Percentiles rank a stretch among this genome's conserved stretches.
These are phyloP conservation scores for Lachnellula subtilissima DNA, from an alignment of 2,329 filamentous ascomycete genomes.

Conservation along the genomic window DNA sequence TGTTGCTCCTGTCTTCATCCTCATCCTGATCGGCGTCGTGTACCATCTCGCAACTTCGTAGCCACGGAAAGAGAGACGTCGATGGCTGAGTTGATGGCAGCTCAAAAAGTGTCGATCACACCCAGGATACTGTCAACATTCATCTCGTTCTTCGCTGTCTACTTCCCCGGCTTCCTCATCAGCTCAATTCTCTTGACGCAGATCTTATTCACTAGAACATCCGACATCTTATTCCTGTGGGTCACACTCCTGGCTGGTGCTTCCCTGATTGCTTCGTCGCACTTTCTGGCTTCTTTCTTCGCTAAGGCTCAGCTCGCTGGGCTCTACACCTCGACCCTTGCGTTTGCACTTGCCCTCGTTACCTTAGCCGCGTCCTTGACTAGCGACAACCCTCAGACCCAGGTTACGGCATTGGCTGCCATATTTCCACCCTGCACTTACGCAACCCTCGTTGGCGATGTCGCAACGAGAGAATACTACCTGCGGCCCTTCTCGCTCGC, in stretches of 20 bases:
- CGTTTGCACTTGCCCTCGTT: conserved; percentile 55
- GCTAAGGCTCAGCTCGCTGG: conserved; percentile 59
- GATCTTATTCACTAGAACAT: conserved; percentile 22
- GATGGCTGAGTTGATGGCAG: conserved; percentile 24
- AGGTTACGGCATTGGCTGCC: conserved; percentile 14
- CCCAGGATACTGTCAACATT: conserved; percentile 23
- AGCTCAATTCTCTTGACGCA: conserved; percentile 24
- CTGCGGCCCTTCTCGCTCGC: conserved; percentile 47
- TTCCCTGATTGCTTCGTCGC: conserved; percentile 17
- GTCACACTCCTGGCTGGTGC: conserved; percentile 19
- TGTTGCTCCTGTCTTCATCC: conserved; percentile 22
- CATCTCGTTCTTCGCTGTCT: conserved; percentile 22
- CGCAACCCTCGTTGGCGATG: conserved; percentile 22
- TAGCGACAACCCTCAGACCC: neutral
- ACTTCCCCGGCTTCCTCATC: conserved; percentile 23
- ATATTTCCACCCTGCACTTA: conserved; percentile 23
- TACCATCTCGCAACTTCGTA: conserved; percentile 25
- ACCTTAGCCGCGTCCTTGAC: conserved; percentile 43
- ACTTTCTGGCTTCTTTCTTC: conserved; percentile 57
- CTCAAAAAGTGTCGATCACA: conserved; percentile 22
- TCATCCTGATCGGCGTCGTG: conserved; percentile 25
- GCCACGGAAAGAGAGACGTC: conserved; percentile 23
- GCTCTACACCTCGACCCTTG: conserved; percentile 55
- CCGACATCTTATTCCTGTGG: conserved; percentile 23
- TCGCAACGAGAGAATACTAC: conserved; percentile 19